phyloP scores from a whole-genome alignment of 2,329 filamentous ascomycete species.

The Incumbomyces delicatus region DNA sequence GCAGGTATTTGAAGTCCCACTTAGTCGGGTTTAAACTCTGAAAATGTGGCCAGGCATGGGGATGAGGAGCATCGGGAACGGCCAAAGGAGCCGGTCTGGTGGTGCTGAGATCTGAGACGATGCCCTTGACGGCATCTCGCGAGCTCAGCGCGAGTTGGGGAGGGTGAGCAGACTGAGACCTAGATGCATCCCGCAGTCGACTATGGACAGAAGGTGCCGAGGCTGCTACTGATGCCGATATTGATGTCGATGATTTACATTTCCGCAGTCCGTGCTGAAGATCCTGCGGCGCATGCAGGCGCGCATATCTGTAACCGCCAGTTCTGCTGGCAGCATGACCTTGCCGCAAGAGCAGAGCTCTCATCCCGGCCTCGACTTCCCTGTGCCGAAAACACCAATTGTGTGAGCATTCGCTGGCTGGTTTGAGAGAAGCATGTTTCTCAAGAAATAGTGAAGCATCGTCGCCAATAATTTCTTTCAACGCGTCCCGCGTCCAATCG shows the following conservation, averaged over 20 bases:
- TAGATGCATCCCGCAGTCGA: not conserved
- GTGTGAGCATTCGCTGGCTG: too few relatives aligned
- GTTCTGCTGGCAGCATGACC: slow-evolving; percentile 1
- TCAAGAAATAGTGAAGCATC: too few relatives aligned
- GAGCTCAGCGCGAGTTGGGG: not conserved
- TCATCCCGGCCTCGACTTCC: slow-evolving; percentile 1
- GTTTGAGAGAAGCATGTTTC: too few relatives aligned
- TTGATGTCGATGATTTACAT: not conserved
- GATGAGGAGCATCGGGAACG: slow-evolving; percentile 3
- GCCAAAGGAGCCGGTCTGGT: slow-evolving; percentile 3
- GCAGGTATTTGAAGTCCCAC: slow-evolving; percentile 37
- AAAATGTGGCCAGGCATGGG: slow-evolving; percentile 1
- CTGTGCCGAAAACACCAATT: too few relatives aligned
- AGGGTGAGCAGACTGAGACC: not conserved
- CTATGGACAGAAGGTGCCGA: not conserved
- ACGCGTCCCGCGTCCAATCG: too few relatives aligned
- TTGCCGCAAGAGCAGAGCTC: slow-evolving; percentile 4
- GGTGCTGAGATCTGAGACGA: slow-evolving; percentile 1
- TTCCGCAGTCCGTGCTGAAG: not conserved
- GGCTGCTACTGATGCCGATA: not conserved
- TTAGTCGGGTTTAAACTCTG: not conserved
- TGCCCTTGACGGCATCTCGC: not conserved
- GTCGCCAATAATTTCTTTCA: too few relatives aligned
- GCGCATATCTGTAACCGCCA: not conserved
- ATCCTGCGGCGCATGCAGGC: not conserved